Conservation (phyloP, 306 rosid genomes). For the Pterocarpus santalinus region DNA sequence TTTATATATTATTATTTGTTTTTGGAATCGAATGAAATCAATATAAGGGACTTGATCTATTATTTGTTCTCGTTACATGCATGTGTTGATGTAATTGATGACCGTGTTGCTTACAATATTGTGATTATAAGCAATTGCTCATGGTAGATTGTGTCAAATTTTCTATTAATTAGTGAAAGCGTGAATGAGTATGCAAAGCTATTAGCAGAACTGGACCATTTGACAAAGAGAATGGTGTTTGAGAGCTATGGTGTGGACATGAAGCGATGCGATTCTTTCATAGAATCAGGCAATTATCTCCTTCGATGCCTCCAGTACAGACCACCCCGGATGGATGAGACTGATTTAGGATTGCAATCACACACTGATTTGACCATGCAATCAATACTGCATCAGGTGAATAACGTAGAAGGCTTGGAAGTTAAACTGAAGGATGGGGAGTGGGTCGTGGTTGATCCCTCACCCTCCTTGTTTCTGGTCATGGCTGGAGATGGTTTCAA, state of each 20-base stretch:
- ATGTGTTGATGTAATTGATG: too few species aligned
- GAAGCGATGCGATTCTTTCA: background rate
- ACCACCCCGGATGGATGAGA: conserved; percentile 29
- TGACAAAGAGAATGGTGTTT: conserved; percentile 37
- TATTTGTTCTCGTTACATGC: too few species aligned
- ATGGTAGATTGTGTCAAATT: background rate
- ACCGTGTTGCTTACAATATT: background rate
- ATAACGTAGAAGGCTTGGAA: conserved; percentile 32
- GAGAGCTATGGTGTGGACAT: conserved; percentile 40
- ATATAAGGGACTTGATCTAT: too few species aligned
- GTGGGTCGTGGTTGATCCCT: conserved; percentile 28
- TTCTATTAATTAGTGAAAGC: conserved; percentile 14
- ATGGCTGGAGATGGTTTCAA: conserved; percentile 44
- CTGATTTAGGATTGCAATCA: conserved; percentile 30
- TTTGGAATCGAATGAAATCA: too few species aligned
- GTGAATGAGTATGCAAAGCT: conserved; percentile 20
- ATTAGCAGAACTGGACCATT: conserved; percentile 24
- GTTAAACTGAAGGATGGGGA: conserved; percentile 37
- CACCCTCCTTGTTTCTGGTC: conserved; percentile 32
- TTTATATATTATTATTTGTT: too few species aligned
- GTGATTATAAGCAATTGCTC: background rate
- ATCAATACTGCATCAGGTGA: conserved; percentile 34
- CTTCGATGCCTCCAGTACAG: conserved; percentile 44
- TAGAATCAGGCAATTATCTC: conserved; percentile 30
- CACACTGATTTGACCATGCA: conserved; percentile 37